Percentiles rank a stretch among this genome's conserved stretches.
Conservation (phyloP, 176 grass and related monocot species). For the Paspalum vaginatum region DNA sequence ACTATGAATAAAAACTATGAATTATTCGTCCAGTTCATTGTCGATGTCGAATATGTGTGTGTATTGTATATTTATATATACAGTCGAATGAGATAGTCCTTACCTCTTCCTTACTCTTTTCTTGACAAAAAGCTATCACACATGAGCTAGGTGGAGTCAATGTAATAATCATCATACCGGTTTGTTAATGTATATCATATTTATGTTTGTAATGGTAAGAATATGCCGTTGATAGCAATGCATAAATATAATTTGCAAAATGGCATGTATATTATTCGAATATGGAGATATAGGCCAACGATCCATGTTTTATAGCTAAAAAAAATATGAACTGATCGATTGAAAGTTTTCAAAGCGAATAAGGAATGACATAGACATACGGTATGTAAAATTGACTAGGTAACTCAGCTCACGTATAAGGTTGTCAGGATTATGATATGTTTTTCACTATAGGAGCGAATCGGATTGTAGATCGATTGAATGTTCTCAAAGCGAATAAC, state of each 20-base stretch:
- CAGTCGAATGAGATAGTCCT: neutral
- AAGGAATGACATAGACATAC: neutral
- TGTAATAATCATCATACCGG: neutral
- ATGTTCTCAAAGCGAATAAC: too few species aligned
- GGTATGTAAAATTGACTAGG: neutral
- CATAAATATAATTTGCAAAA: neutral
- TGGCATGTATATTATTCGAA: neutral
- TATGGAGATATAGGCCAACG: neutral
- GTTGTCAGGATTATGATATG: too few species aligned
- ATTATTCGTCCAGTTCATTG: neutral
- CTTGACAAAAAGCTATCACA: neutral
- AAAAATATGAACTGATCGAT: neutral
- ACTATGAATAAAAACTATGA: neutral
- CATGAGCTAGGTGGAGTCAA: neutral
- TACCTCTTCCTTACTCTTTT: too few species aligned
- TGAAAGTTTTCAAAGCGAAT: neutral
- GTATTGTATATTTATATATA: neutral
- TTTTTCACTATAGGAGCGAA: too few species aligned
- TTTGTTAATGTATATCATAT: neutral
- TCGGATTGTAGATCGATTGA: too few species aligned
- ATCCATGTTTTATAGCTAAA: neutral
- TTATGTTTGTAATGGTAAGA: neutral
- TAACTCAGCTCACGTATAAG: too few species aligned
- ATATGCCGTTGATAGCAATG: too few species aligned
- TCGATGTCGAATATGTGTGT: neutral